Conservation (phyloP, 352 stramenopile genomes). For the Phytophthora sansomeana region DNA sequence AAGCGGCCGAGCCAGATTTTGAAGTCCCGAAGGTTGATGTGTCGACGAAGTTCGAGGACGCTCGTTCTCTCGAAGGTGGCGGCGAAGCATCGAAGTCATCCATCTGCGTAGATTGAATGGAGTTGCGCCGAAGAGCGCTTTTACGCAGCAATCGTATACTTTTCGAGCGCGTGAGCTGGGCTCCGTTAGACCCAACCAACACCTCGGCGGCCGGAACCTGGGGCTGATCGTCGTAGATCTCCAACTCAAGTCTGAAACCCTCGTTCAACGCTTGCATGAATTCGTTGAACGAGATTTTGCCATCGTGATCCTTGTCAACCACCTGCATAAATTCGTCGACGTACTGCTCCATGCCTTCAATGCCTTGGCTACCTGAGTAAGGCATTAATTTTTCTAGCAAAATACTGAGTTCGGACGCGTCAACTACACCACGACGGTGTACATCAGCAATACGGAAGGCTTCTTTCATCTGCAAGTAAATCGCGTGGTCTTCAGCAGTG, state of each 20-base stretch:
- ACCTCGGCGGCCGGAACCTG: slow-evolving; percentile 31
- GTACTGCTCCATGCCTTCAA: slow-evolving; percentile 69
- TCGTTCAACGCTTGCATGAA: slow-evolving; percentile 84
- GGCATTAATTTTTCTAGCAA: slow-evolving; percentile 74
- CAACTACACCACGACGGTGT: slow-evolving; percentile 66
- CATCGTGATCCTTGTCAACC: slow-evolving; percentile 70
- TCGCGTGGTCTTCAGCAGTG: slow-evolving; percentile 62
- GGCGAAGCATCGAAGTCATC: slow-evolving; percentile 23
- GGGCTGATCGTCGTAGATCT: slow-evolving; percentile 70
- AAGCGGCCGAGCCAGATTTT: slow-evolving; percentile 20
- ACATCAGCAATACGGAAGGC: slow-evolving; percentile 74
- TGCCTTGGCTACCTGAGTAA: slow-evolving; percentile 51
- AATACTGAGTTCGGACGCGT: slow-evolving; percentile 60
- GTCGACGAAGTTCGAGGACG: slow-evolving; percentile 47
- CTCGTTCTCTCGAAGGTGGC: slow-evolving; percentile 8
- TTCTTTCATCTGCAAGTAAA: slow-evolving; percentile 85
- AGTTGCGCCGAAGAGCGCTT: slow-evolving; percentile 22
- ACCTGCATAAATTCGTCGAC: slow-evolving; percentile 80
- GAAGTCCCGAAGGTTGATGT: slow-evolving; percentile 26
- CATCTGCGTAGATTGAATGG: slow-evolving; percentile 21
- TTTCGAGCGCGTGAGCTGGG: slow-evolving; percentile 12
- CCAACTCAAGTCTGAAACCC: slow-evolving; percentile 72
- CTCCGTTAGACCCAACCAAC: slow-evolving; percentile 12
- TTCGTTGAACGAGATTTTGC: slow-evolving; percentile 79
- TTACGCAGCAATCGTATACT: slow-evolving; percentile 29